Conservation (phyloP, 1,139 yeast species). For the Candida buenavistaensis region DNA sequence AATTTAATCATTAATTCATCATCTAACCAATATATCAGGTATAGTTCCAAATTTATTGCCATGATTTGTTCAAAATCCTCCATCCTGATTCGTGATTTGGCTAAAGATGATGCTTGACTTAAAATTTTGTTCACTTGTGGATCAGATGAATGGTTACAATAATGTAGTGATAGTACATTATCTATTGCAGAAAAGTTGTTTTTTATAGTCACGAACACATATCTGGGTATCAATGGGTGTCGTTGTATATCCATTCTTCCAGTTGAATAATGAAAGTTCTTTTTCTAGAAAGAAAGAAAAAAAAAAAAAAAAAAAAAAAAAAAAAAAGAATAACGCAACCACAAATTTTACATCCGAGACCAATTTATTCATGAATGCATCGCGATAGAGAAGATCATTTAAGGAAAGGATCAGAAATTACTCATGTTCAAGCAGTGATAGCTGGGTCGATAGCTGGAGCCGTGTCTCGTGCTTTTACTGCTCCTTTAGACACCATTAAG, state of each 20-base stretch:
- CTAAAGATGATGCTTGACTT: constrained; percentile 21
- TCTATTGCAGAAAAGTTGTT: constrained; percentile 24
- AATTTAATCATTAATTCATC: constrained; percentile 10
- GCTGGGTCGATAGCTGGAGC: constrained; percentile 81
- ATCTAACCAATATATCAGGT: constrained; percentile 15
- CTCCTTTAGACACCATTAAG: constrained; percentile 89
- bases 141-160: constrained; percentile 25
- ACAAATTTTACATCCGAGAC: neutral
- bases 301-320: neutral
- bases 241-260: constrained; percentile 7
- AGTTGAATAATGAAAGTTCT: no score
- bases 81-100: constrained; percentile 17
- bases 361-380: constrained; percentile 11
- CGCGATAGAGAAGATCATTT: constrained; percentile 46
- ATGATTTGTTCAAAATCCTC: constrained; percentile 19
- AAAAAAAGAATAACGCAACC: neutral
- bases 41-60: constrained; percentile 17
- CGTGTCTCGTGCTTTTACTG: constrained; percentile 66
- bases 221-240: constrained; percentile 14
- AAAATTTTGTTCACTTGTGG: constrained; percentile 22
- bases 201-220: constrained; percentile 8
- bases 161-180: constrained; percentile 24
- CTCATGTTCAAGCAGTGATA: constrained; percentile 44
- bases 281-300: no score
- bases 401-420: constrained; percentile 48